Percentiles rank a stretch among this genome's conserved stretches.
Conservation (phyloP, 345 rosid species). For the Kandelia obovata region DNA sequence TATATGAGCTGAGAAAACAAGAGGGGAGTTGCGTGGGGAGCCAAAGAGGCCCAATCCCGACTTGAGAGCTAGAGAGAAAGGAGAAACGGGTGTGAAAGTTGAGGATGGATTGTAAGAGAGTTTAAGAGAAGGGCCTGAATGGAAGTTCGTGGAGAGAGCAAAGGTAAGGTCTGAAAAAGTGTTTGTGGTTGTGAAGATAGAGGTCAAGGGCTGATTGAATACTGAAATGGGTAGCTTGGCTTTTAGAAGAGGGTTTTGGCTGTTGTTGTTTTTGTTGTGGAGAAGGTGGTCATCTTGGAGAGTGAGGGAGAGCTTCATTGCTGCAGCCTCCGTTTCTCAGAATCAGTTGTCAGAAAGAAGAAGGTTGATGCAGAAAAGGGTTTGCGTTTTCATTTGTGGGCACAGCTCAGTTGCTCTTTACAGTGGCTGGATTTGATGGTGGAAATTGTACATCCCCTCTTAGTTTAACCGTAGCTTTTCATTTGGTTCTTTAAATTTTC, state of each 20-base stretch:
- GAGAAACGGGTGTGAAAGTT: slow-evolving; percentile 18
- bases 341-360: too few species aligned
- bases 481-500: too few species aligned
- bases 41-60: slow-evolving; percentile 67
- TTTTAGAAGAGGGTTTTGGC: slow-evolving; percentile 32
- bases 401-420: too few species aligned
- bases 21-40: slow-evolving; percentile 55
- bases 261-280: background rate
- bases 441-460: too few species aligned
- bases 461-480: too few species aligned
- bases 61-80: slow-evolving; percentile 48
- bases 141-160: slow-evolving; percentile 51
- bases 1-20: slow-evolving; percentile 51
- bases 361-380: too few species aligned
- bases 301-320: slow-evolving; percentile 53
- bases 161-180: slow-evolving; percentile 32
- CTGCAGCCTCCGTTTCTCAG: background rate
- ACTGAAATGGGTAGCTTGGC: slow-evolving; percentile 51
- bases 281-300: slow-evolving; percentile 30
- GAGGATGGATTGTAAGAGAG: slow-evolving; percentile 36
- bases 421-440: too few species aligned
- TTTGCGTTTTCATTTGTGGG: too few species aligned
- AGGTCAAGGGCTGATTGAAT: slow-evolving; percentile 48
- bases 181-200: slow-evolving; percentile 27
- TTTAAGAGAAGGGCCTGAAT: slow-evolving; percentile 56